Evolutionary conservation across 371 early-diverging fungal genomes (phyloP), one percentile per base, ranked within the genome.

Genomic region (Syncephalastrum contaminatum): DNA sequence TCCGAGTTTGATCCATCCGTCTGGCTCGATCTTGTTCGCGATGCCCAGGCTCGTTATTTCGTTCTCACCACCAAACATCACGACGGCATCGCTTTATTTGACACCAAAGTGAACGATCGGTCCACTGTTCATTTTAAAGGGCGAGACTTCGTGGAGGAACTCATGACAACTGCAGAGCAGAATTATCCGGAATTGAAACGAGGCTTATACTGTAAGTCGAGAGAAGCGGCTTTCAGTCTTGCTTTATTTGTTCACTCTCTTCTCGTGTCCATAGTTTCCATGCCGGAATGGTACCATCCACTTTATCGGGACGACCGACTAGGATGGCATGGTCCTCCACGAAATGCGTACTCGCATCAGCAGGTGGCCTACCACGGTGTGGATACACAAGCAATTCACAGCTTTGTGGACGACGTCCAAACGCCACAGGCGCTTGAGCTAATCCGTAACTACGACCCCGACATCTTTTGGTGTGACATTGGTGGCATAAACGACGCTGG

Each of bases 281-380:
- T 73, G 36, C 74, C 74, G 4, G 74, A 73, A 56, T 73, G 74
- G 74, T 73, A 65, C 48, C 60, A 73, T 53, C 68, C 74, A 13
- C 51, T 53, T 1, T 73, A 73, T 30, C 48, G 56, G 2, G 64
- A 68, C 21, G 49, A 43, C 5, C 53, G 59, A 1, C 58, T 68
- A 10, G 62, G 64, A 5, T 72, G 72, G 72, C 59, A 68, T 15
- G 66, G 70, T 1, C 66, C 68, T 21, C 70, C 74, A 0, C 18
- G 20, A 6, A 66, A 70, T 42, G 60, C 70, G 3, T 73, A 70
- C 27, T 65, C 66, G 1, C 52, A 51, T 4, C 15, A 53, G 21
- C 10, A 20, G 1, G 47, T 68, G 4, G 16, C 56, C 16, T 59
- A 30, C 36, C 36, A 30, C 10, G 36, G 36, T 8, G 36, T 30